Conservation (phyloP, 2,329 filamentous ascomycete species). For the Cladobotryum mycophilum region DNA sequence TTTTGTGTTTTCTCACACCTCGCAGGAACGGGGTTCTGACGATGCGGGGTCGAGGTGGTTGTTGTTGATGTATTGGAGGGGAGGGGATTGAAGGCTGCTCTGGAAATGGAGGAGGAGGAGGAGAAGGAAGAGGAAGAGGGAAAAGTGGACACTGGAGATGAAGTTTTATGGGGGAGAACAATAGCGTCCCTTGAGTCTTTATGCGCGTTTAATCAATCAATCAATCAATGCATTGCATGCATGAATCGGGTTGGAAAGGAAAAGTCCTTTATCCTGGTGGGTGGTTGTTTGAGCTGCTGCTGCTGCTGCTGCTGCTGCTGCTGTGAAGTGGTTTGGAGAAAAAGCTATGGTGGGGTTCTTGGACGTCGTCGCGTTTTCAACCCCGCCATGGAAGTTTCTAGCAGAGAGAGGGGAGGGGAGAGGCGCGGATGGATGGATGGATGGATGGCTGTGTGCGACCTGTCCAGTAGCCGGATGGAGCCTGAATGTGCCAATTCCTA, state of each 20-base stretch:
- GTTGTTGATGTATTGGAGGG: no score
- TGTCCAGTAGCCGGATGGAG: no score
- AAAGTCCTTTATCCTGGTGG: no score
- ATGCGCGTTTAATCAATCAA: not conserved
- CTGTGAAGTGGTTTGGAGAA: no score
- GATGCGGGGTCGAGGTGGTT: no score
- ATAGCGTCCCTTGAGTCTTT: not conserved
- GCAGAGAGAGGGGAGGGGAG: not conserved
- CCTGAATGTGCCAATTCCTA: no score
- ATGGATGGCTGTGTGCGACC: not conserved
- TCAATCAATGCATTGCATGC: not conserved
- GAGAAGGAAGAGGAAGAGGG: not conserved
- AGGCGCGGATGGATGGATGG: not conserved
- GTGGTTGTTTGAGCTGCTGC: no score
- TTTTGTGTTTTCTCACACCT: no score
- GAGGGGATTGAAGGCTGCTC: no score
- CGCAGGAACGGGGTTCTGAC: no score
- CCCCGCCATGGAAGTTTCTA: constrained; percentile 12
- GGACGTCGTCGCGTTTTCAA: not conserved
- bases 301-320: no score
- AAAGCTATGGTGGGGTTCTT: not conserved
- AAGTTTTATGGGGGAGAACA: not conserved
- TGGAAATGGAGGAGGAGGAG: not conserved
- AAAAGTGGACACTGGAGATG: not conserved
- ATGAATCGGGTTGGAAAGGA: no score